These are phyloP conservation scores for Paramecium sexaurelia DNA, from an alignment of 73 alveolate genomes.

Conservation along the genomic window DNA sequence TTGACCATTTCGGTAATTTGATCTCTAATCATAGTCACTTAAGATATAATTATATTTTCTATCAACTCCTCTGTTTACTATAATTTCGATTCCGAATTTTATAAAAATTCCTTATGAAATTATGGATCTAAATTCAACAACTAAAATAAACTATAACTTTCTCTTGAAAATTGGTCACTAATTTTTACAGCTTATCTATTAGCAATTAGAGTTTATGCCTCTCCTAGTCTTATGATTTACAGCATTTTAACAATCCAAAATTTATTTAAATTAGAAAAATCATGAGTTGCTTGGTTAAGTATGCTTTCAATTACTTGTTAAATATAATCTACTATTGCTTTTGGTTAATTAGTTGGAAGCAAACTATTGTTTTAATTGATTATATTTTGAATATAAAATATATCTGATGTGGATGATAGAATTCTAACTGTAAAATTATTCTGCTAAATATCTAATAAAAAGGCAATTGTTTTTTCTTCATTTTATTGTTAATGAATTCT, in stretches of 20 bases:
- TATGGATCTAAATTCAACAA: not conserved
- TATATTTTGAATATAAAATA: not conserved
- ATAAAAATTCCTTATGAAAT: not conserved
- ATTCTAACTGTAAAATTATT: not conserved
- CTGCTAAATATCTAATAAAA: not conserved
- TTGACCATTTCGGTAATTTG: not conserved
- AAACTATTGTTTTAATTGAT: not conserved
- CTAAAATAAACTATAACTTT: not conserved
- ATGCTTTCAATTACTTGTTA: not conserved
- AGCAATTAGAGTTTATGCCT: not conserved
- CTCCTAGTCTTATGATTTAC: not conserved
- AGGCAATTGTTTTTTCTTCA: conserved; percentile 37
- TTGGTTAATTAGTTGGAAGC: not conserved
- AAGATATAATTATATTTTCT: not conserved
- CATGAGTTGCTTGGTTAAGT: not conserved
- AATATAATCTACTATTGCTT: not conserved
- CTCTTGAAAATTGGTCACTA: not conserved
- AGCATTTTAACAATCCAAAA: conserved; percentile 24
- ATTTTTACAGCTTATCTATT: not conserved
- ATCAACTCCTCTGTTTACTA: not conserved
- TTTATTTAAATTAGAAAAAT: not conserved
- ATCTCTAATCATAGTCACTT: conserved; percentile 32
- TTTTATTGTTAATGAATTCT: conserved; percentile 15
- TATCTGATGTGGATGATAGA: not conserved
- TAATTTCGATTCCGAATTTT: not conserved